Evolutionary conservation across 352 stramenopile species (phyloP).

Genomic region (Phytophthora crassamura): DNA sequence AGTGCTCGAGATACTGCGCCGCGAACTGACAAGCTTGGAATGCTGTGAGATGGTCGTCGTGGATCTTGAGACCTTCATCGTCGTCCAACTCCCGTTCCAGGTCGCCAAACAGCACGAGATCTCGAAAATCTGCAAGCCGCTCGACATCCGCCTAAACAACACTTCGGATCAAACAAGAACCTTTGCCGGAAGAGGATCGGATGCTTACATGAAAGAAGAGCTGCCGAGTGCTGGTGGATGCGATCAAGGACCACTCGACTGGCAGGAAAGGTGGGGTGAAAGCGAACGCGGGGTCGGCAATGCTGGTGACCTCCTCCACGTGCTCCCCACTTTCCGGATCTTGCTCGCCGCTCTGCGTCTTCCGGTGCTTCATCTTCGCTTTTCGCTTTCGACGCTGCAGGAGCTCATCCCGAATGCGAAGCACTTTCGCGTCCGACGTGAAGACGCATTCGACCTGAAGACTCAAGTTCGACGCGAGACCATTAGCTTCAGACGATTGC

Average conservation of each 20-base stretch:
- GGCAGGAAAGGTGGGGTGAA: conserved; percentile 55
- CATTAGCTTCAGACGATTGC: conserved; percentile 27
- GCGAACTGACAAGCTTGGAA: conserved; percentile 70
- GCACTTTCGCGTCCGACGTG: conserved; percentile 32
- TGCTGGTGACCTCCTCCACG: not conserved
- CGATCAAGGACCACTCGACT: conserved; percentile 69
- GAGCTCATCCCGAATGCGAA: conserved; percentile 33
- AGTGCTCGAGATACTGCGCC: conserved; percentile 76
- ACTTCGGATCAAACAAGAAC: not conserved
- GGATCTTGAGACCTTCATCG: conserved; percentile 56
- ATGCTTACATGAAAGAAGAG: conserved; percentile 80
- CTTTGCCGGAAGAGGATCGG: too few species aligned
- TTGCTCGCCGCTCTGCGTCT: not conserved
- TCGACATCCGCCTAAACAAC: conserved; percentile 56
- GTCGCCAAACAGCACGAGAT: conserved; percentile 62
- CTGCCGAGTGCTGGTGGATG: conserved; percentile 57
- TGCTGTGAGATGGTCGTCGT: conserved; percentile 53
- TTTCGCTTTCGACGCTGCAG: conserved; percentile 6
- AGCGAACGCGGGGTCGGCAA: conserved; percentile 62
- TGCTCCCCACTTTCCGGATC: conserved; percentile 8
- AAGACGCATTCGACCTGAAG: conserved; percentile 51
- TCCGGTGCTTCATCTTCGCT: not conserved
- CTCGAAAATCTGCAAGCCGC: conserved; percentile 55
- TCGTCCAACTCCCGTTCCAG: conserved; percentile 56
- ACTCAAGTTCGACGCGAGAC: conserved; percentile 32